These are phyloP conservation scores for Arthrobotrys megalospora DNA, from an alignment of 2,329 filamentous ascomycete genomes.

Conservation along the genomic window DNA sequence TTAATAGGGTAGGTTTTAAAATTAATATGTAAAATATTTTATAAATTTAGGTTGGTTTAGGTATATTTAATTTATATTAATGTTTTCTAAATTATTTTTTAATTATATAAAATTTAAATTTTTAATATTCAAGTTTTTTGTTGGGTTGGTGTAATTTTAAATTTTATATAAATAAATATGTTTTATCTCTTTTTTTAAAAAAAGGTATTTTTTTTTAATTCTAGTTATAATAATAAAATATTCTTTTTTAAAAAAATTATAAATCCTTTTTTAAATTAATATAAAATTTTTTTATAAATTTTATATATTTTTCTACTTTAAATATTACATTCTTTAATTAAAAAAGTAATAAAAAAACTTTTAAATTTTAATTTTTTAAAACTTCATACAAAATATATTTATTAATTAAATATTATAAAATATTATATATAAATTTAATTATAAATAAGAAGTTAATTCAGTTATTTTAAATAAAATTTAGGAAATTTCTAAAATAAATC, in stretches of 20 bases:
- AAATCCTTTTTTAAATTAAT: background rate
- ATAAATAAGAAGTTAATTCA: background rate
- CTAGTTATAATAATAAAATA: constrained; percentile 16
- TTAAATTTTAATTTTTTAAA: too few species aligned
- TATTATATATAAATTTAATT: background rate
- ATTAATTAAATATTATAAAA: constrained; percentile 10
- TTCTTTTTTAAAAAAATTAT: constrained; percentile 27
- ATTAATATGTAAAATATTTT: constrained; percentile 3
- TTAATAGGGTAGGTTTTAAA: background rate
- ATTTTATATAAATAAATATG: constrained; percentile 9
- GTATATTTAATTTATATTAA: constrained; percentile 38
- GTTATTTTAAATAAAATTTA: constrained; percentile 1
- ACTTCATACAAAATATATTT: constrained; percentile 13
- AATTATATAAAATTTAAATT: constrained; percentile 17
- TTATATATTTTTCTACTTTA: background rate
- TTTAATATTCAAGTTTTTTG: constrained; percentile 11
- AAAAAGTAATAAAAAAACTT: background rate
- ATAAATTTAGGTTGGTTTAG: constrained; percentile 2
- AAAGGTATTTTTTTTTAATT: too few species aligned
- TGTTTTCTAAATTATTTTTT: constrained; percentile 8
- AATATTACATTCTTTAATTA: background rate
- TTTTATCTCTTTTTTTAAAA: too few species aligned
- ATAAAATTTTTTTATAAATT: background rate
- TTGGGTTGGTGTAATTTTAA: background rate
- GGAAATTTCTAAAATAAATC: constrained; percentile 22